Percentiles rank a stretch among this genome's conserved stretches.
phyloP scores from a whole-genome alignment of 805 yeast genomes.

The Candida manassasensis region DNA sequence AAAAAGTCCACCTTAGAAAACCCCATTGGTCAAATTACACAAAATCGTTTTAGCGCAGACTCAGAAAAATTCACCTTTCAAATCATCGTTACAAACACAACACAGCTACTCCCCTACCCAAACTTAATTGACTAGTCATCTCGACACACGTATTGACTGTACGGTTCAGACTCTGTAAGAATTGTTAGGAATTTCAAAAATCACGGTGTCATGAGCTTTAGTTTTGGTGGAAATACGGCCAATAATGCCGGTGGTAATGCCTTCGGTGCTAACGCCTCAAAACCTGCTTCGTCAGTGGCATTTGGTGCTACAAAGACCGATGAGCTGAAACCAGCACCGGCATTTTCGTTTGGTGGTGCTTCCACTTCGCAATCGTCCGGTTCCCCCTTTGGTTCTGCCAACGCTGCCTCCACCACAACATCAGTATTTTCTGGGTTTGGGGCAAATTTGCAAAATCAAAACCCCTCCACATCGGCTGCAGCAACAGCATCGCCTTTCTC shows the following conservation, averaged over 20 bases:
- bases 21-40: no score
- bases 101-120: no score
- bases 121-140: no score
- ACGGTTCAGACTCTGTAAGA: neutral
- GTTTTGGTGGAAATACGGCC: neutral
- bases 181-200: neutral
- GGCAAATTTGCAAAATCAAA: neutral
- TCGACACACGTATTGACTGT: no score
- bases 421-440: conserved; percentile 4
- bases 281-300: conserved; percentile 7
- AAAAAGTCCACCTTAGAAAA: no score
- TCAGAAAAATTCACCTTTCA: no score
- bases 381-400: neutral
- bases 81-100: no score
- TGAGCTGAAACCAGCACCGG: conserved; percentile 8
- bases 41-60: no score
- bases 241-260: neutral
- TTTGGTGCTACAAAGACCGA: conserved; percentile 5
- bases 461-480: neutral
- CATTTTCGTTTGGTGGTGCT: conserved; percentile 13
- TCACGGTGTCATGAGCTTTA: neutral
- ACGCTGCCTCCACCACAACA: neutral
- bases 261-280: neutral
- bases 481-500: neutral
- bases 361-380: neutral